These are phyloP conservation scores for Trichophyton rubrum DNA, from an alignment of 2,329 filamentous ascomycete genomes.

Conservation along the genomic window DNA sequence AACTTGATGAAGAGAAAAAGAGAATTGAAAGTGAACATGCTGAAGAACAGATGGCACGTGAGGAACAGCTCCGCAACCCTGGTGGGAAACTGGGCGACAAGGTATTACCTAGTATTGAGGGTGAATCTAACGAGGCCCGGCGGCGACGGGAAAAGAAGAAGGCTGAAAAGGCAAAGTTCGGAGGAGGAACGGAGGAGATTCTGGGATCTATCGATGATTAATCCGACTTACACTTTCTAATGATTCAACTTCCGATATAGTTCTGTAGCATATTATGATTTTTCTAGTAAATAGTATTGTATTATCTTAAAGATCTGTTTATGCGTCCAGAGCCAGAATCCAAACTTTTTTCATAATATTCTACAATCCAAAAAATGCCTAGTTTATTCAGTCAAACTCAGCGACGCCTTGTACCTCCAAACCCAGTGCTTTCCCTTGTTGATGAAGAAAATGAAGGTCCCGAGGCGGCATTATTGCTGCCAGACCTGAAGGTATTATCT, in stretches of 20 bases:
- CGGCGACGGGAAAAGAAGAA: conserved; percentile 21
- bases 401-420: conserved; percentile 11
- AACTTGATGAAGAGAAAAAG: conserved; percentile 34
- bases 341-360: not conserved
- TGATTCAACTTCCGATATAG: too few species aligned
- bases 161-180: conserved; percentile 15
- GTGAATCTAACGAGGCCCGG: conserved; percentile 17
- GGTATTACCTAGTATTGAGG: conserved; percentile 22
- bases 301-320: not conserved
- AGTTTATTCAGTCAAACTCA: not conserved
- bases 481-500: conserved; percentile 1
- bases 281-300: not conserved
- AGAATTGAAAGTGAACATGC: conserved; percentile 36
- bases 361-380: not conserved
- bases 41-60: conserved; percentile 33
- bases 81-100: conserved; percentile 21
- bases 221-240: not conserved
- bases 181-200: conserved; percentile 30
- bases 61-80: conserved; percentile 32
- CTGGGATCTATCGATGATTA: conserved; percentile 27
- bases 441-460: conserved; percentile 6
- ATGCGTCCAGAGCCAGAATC: not conserved
- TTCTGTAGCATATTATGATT: not conserved
- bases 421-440: conserved; percentile 12
- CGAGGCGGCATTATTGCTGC: conserved; percentile 4